Evolutionary conservation across 192 early-diverging fungal species (phyloP).

Genomic region (Gaertneriomyces semiglobifer): DNA sequence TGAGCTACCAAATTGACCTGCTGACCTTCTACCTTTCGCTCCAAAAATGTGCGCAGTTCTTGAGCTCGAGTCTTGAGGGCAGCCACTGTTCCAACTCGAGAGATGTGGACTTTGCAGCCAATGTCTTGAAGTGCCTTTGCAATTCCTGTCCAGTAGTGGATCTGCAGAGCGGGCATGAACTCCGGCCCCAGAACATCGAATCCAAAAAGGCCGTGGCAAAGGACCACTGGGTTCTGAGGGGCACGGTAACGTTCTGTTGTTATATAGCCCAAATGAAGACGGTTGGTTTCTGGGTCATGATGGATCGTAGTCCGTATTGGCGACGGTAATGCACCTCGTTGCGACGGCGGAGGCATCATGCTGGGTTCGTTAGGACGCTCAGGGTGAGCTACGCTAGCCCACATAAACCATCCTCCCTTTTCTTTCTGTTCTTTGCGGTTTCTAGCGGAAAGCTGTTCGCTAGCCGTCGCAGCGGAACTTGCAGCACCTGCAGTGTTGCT

Average conservation of each 20-base stretch:
- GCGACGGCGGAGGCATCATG: background rate
- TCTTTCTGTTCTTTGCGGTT: constrained; percentile 1
- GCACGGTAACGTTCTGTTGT: constrained; percentile 55
- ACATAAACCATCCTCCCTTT: constrained; percentile 10
- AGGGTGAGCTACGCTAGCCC: constrained; percentile 7
- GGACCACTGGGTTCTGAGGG: constrained; percentile 72
- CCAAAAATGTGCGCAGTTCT: constrained; percentile 68
- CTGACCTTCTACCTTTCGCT: constrained; percentile 47
- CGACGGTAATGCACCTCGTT: background rate
- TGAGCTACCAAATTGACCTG: constrained; percentile 86
- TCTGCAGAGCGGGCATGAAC: constrained; percentile 71
- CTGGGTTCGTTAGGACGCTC: background rate
- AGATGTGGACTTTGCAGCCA: constrained; percentile 77
- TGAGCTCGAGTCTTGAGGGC: constrained; percentile 69
- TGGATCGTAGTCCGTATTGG: background rate
- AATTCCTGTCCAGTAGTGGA: constrained; percentile 84
- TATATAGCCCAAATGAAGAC: constrained; percentile 24
- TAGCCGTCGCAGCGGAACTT: constrained; percentile 14
- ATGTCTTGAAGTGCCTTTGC: constrained; percentile 69
- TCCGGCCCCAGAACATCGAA: constrained; percentile 73
- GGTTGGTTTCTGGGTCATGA: background rate
- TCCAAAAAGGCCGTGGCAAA: constrained; percentile 90
- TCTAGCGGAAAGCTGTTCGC: background rate
- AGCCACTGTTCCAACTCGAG: constrained; percentile 72
- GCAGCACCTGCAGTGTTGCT: background rate